These are phyloP conservation scores for Suhomyces sp. DNA, from an alignment of 805 yeast species.

Conservation along the genomic window DNA sequence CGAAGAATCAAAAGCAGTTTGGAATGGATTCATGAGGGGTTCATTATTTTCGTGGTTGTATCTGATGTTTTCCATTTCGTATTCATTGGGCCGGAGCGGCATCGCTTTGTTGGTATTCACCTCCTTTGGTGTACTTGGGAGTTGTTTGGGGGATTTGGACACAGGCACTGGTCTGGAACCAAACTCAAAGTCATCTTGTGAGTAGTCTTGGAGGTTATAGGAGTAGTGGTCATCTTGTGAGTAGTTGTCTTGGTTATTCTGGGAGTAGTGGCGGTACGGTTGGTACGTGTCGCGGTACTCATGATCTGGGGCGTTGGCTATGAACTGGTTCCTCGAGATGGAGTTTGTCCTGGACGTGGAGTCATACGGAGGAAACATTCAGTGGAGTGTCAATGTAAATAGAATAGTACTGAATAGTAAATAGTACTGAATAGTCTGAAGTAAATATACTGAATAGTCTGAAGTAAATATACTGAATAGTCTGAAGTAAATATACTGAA, in stretches of 20 bases:
- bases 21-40: slow-evolving; percentile 6
- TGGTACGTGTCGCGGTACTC: background rate
- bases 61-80: slow-evolving; percentile 5
- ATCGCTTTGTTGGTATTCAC: background rate
- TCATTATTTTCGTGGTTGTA: background rate
- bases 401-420: too few relatives aligned
- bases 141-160: background rate
- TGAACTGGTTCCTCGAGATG: slow-evolving; percentile 12
- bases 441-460: too few relatives aligned
- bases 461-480: too few relatives aligned
- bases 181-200: slow-evolving; percentile 5
- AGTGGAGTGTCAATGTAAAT: too few relatives aligned
- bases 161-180: background rate
- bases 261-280: background rate
- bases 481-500: too few relatives aligned
- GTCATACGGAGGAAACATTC: slow-evolving; percentile 1
- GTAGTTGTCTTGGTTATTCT: background rate
- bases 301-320: slow-evolving; percentile 13
- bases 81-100: slow-evolving; percentile 7
- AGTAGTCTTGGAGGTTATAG: background rate
- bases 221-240: too few relatives aligned
- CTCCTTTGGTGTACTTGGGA: background rate
- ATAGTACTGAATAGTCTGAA: too few relatives aligned
- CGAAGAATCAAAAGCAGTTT: slow-evolving; percentile 3
- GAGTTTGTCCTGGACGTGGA: background rate